Conservation (phyloP, 805 yeast genomes). For the Candida berthetii region DNA sequence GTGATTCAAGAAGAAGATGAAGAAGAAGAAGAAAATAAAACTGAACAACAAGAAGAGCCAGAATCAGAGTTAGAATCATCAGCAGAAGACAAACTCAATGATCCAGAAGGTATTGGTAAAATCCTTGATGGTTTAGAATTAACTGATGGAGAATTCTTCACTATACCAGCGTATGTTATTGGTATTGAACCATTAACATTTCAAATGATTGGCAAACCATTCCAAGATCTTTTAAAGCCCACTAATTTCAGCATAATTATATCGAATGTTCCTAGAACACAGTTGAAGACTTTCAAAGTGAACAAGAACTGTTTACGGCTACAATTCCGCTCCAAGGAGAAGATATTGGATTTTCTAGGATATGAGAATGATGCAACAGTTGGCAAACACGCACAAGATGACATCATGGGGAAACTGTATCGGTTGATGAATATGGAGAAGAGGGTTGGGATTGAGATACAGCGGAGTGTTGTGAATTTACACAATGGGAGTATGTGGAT, state of each 20-base stretch:
- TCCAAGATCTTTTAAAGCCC: slow-evolving; percentile 2
- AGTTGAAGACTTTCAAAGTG: slow-evolving; percentile 1
- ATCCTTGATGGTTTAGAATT: background rate
- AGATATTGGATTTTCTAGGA: slow-evolving; percentile 9
- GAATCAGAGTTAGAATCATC: no score
- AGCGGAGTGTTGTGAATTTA: background rate
- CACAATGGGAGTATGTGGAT: background rate
- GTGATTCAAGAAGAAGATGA: background rate
- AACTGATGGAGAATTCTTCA: background rate
- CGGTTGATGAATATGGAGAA: background rate
- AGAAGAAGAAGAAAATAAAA: background rate
- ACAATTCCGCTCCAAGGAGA: slow-evolving; percentile 8
- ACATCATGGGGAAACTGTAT: background rate
- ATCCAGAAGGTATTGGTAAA: background rate
- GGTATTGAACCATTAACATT: slow-evolving; percentile 10
- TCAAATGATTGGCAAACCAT: slow-evolving; percentile 9
- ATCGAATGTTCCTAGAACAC: slow-evolving; percentile 6
- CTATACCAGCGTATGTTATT: slow-evolving; percentile 6
- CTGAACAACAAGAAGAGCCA: no score
- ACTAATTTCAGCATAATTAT: slow-evolving; percentile 10
- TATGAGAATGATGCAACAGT: slow-evolving; percentile 3
- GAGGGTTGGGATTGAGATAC: background rate
- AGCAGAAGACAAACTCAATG: background rate
- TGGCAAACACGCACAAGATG: background rate
- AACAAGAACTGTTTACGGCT: slow-evolving; percentile 11